Evolutionary conservation across 768 basidiomycete genomes (phyloP).

Genomic region (Epithele typhae): DNA sequence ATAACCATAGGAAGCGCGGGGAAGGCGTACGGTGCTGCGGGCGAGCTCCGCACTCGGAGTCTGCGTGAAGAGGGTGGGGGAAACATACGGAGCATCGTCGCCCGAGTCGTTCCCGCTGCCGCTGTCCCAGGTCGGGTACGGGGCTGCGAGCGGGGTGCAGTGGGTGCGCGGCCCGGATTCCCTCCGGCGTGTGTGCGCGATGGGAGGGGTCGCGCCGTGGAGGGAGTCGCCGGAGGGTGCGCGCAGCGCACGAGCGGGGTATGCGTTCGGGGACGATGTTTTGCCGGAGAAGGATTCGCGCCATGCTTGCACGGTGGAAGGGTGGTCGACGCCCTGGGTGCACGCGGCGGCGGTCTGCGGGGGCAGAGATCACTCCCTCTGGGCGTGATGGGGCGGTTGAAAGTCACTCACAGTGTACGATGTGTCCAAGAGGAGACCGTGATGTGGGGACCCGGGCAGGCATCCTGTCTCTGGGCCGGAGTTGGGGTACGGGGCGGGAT

Average conservation of each 20-base stretch:
- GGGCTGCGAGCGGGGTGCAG: neutral
- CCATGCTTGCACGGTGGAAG: too few relatives aligned
- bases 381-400: too few relatives aligned
- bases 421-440: neutral
- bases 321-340: too few relatives aligned
- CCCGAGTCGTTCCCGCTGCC: neutral
- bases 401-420: neutral
- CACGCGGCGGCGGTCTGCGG: too few relatives aligned
- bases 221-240: neutral
- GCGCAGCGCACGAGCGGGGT: too few relatives aligned
- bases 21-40: slow-evolving; percentile 8
- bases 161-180: neutral
- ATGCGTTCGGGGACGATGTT: too few relatives aligned
- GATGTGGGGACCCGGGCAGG: neutral
- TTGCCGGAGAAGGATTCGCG: too few relatives aligned
- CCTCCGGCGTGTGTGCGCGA: neutral
- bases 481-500: neutral
- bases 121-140: slow-evolving; percentile 2
- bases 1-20: neutral
- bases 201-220: neutral
- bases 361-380: too few relatives aligned
- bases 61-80: neutral
- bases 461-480: slow-evolving; percentile 2
- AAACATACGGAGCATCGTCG: neutral
- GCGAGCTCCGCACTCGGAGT: neutral